Conservation (phyloP, 148 eudicot species). For the Amaranthus palmeri region DNA sequence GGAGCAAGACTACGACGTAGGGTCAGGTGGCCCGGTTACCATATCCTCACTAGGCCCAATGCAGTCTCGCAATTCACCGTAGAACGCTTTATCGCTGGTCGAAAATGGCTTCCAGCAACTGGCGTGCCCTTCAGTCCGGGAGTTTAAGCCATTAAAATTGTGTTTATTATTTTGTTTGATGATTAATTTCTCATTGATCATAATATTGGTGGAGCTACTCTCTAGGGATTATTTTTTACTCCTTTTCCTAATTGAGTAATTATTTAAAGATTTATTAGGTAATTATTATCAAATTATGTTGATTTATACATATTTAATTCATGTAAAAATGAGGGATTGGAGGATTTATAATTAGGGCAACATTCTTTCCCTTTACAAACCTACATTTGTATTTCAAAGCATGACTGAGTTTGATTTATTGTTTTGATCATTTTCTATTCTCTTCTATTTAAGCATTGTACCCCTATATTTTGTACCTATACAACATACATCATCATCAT, state of each 20-base stretch:
- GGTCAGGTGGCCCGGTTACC: conserved; percentile 63
- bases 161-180: neutral
- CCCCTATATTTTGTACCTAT: too few species aligned
- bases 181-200: conserved; percentile 30
- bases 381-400: neutral
- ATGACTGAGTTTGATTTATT: neutral
- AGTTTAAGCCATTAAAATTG: conserved; percentile 24
- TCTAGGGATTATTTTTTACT: conserved; percentile 1
- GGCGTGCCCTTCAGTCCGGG: conserved; percentile 52
- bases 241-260: neutral
- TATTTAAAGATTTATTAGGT: conserved; percentile 11
- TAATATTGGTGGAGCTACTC: conserved; percentile 11
- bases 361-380: neutral
- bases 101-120: conserved; percentile 58
- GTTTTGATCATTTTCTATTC: neutral
- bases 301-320: conserved; percentile 12
- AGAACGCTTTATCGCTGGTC: conserved; percentile 47
- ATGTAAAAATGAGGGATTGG: conserved; percentile 3
- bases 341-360: neutral
- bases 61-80: conserved; percentile 37
- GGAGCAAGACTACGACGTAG: conserved; percentile 33
- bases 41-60: conserved; percentile 20
- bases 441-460: too few species aligned
- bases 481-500: too few species aligned
- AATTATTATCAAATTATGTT: conserved; percentile 1